phyloP scores from a whole-genome alignment of 352 stramenopile species.

The Globisporangium viniferum region DNA sequence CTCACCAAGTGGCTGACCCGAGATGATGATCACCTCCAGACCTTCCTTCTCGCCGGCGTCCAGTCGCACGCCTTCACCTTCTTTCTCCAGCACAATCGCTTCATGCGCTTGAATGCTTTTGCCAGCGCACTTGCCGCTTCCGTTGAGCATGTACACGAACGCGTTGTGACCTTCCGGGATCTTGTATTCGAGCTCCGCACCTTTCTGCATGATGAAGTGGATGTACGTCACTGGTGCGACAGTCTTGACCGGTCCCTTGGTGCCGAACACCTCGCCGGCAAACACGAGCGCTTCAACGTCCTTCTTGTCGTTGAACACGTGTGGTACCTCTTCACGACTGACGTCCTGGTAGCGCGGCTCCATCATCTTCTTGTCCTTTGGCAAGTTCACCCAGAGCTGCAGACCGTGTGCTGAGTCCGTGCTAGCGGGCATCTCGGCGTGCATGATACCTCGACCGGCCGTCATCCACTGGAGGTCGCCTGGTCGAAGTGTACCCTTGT shows the following conservation, averaged over 20 bases:
- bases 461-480: constrained; percentile 67
- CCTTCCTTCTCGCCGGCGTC: constrained; percentile 23
- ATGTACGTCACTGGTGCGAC: constrained; percentile 26
- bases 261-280: constrained; percentile 18
- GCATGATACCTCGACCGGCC: constrained; percentile 34
- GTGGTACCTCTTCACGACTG: no score
- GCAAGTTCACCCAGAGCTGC: constrained; percentile 31
- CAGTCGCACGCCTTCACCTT: constrained; percentile 47
- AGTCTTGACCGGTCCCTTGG: constrained; percentile 17
- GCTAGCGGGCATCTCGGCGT: constrained; percentile 27
- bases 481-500: constrained; percentile 42
- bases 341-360: no score
- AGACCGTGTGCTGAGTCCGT: constrained; percentile 17
- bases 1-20: constrained; percentile 53
- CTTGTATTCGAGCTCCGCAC: constrained; percentile 12
- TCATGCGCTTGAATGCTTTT: neutral
- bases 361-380: constrained; percentile 8
- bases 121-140: neutral
- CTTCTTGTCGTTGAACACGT: no score
- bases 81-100: constrained; percentile 43
- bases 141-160: constrained; percentile 20
- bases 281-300: no score
- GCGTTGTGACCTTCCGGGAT: constrained; percentile 19
- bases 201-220: neutral
- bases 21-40: constrained; percentile 62